Percentiles rank a stretch among this genome's conserved stretches.
Evolutionary conservation across 129 eudicot species (phyloP).

Genomic region (Artemisia argyi): DNA sequence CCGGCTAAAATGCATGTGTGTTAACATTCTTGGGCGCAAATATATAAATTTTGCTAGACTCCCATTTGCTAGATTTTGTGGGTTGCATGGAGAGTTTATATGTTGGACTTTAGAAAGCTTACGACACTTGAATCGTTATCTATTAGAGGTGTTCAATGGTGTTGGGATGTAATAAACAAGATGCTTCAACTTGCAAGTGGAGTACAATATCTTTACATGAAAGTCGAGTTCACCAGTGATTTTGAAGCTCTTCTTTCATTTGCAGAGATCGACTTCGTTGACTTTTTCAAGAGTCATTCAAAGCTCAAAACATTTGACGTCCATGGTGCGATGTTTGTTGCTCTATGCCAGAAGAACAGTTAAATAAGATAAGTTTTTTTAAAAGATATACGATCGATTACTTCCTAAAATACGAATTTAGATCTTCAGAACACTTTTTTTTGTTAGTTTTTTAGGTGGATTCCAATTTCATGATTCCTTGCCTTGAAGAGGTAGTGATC

Average conservation of each 20-base stretch:
- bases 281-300: slow-evolving; percentile 74
- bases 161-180: slow-evolving; percentile 78
- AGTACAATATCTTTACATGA: slow-evolving; percentile 80
- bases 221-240: slow-evolving; percentile 84
- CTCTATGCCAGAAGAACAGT: slow-evolving; percentile 88
- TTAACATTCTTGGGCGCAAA: too few species aligned
- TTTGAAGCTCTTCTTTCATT: slow-evolving; percentile 69
- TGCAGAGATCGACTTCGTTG: slow-evolving; percentile 53
- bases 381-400: too few species aligned
- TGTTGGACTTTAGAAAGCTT: slow-evolving; percentile 77
- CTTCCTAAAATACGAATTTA: too few species aligned
- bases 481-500: slow-evolving; percentile 66
- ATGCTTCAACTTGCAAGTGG: slow-evolving; percentile 73
- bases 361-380: slow-evolving; percentile 25
- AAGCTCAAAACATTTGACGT: slow-evolving; percentile 67
- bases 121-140: slow-evolving; percentile 63
- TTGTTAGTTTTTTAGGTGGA: slow-evolving; percentile 34
- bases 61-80: too few species aligned
- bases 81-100: slow-evolving; percentile 55
- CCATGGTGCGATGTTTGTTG: slow-evolving; percentile 96
- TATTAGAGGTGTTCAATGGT: slow-evolving; percentile 85
- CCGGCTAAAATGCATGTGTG: too few species aligned
- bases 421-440: too few species aligned
- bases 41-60: too few species aligned
- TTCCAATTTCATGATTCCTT: slow-evolving; percentile 57